phyloP scores from a whole-genome alignment of 148 eudicot species.

The Rhododendron mucronatum region DNA sequence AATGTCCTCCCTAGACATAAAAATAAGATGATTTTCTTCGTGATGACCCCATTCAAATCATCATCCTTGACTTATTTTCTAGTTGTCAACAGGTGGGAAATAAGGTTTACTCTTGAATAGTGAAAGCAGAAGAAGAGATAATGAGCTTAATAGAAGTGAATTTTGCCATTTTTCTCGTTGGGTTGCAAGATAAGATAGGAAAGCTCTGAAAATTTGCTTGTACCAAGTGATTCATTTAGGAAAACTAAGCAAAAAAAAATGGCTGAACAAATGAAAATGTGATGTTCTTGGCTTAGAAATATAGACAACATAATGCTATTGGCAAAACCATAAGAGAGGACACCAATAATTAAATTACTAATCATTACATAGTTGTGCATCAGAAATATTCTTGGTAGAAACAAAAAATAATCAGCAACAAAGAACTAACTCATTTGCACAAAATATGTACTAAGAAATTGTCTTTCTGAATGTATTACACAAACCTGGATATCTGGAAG shows the following conservation, averaged over 20 bases:
- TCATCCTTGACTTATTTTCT: neutral
- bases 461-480: neutral
- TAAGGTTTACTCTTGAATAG: neutral
- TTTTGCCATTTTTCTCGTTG: neutral
- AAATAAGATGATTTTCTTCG: neutral
- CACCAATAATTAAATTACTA: neutral
- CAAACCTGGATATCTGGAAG: slow-evolving; percentile 97
- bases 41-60: neutral
- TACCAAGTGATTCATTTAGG: neutral
- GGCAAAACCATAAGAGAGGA: neutral
- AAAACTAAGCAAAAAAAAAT: neutral
- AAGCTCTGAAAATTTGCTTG: neutral
- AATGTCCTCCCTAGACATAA: neutral
- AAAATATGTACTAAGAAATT: neutral
- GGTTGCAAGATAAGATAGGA: neutral
- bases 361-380: neutral
- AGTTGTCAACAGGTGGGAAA: neutral
- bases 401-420: neutral
- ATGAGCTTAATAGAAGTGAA: neutral
- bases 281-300: neutral
- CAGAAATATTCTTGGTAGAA: neutral
- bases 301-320: neutral
- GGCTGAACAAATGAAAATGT: neutral
- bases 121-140: neutral
- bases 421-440: neutral